Conservation (phyloP, 768 basidiomycete species). For the Suillus hirtellus region DNA sequence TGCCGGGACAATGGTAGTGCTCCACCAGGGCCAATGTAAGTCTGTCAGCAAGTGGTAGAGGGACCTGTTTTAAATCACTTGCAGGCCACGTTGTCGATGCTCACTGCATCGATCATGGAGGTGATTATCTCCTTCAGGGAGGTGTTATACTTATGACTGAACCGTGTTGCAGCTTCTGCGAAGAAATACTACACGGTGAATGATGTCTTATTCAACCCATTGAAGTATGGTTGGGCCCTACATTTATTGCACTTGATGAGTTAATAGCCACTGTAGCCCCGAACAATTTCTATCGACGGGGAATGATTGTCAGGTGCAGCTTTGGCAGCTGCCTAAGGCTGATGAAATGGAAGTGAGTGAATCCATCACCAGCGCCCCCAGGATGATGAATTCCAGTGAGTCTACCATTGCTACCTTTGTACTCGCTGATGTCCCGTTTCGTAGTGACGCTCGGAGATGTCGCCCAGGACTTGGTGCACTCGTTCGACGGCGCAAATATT, state of each 20-base stretch:
- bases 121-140: neutral
- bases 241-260: conserved; percentile 10
- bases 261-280: conserved; percentile 30
- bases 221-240: conserved; percentile 36
- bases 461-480: conserved; percentile 48
- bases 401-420: neutral
- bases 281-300: conserved; percentile 48
- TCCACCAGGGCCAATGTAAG: conserved; percentile 33
- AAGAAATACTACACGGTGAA: conserved; percentile 55
- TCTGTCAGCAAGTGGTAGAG: neutral
- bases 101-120: conserved; percentile 1
- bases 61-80: neutral
- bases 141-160: neutral
- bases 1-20: conserved; percentile 47
- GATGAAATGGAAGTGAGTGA: conserved; percentile 16
- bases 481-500: conserved; percentile 39
- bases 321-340: conserved; percentile 41
- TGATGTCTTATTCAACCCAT: conserved; percentile 56
- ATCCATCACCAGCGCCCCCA: conserved; percentile 8
- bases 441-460: conserved; percentile 28
- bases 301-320: conserved; percentile 41
- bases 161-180: conserved; percentile 15
- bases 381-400: conserved; percentile 21
- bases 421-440: conserved; percentile 11
- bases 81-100: conserved; percentile 2